phyloP scores from a whole-genome alignment of 768 basidiomycete species.

The Tremella fuciformis region DNA sequence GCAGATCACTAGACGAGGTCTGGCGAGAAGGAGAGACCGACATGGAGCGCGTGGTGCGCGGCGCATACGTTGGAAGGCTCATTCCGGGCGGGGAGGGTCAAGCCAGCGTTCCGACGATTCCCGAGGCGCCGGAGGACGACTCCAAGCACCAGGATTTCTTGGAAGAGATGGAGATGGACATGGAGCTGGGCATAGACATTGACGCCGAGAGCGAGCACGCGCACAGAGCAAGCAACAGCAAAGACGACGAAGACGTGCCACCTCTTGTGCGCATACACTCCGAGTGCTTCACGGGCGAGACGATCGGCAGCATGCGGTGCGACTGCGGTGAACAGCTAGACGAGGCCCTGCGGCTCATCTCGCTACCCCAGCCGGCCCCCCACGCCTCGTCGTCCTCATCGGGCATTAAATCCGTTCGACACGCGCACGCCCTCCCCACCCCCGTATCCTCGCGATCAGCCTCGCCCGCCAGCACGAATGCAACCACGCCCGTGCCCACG shows the following conservation, averaged over 20 bases:
- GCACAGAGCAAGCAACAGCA: not conserved
- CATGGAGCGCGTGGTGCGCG: constrained; percentile 86
- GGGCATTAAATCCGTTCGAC: not conserved
- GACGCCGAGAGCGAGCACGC: not conserved
- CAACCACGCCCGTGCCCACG: constrained; percentile 37
- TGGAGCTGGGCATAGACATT: constrained; percentile 2
- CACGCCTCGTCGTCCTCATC: not conserved
- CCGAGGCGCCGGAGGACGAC: not conserved
- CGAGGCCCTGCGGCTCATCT: constrained; percentile 75
- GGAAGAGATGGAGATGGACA: constrained; percentile 1
- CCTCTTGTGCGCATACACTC: constrained; percentile 95
- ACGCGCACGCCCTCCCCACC: constrained; percentile 13
- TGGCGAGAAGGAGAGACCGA: constrained; percentile 86
- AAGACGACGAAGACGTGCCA: constrained; percentile 55
- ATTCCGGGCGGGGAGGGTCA: constrained; percentile 33
- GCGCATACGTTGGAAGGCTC: constrained; percentile 81
- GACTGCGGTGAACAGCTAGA: constrained; percentile 99
- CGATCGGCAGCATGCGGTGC: constrained; percentile 95
- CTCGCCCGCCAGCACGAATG: constrained; percentile 53
- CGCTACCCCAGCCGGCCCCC: constrained; percentile 26
- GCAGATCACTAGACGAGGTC: constrained; percentile 70
- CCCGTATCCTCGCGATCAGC: constrained; percentile 65
- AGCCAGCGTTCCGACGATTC: constrained; percentile 20
- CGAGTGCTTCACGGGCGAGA: constrained; percentile 98
- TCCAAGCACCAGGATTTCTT: constrained; percentile 6